Evolutionary conservation across 345 rosid genomes (phyloP).

Genomic region (Garcia nutans): DNA sequence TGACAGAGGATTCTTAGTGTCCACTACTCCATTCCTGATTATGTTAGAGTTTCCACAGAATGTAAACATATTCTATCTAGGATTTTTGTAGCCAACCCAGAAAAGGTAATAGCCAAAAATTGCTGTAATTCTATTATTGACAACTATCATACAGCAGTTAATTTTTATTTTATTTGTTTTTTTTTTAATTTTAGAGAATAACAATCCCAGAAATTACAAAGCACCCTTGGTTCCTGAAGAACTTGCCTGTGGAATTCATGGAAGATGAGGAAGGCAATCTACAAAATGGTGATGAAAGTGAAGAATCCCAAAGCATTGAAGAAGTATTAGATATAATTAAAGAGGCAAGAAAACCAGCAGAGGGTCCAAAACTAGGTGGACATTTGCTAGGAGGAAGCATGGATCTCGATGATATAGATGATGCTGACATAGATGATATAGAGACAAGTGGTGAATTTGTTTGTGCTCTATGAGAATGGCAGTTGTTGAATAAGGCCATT

Average conservation of each 20-base stretch:
- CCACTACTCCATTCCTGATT: slow-evolving; percentile 84
- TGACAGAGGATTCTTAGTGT: slow-evolving; percentile 86
- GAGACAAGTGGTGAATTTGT: slow-evolving; percentile 84
- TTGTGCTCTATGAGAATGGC: slow-evolving; percentile 47
- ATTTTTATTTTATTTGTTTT: no score
- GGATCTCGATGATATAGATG: slow-evolving; percentile 62
- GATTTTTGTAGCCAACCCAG: slow-evolving; percentile 79
- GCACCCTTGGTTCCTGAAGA: slow-evolving; percentile 30
- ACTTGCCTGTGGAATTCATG: slow-evolving; percentile 15
- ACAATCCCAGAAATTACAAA: slow-evolving; percentile 26
- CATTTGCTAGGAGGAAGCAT: slow-evolving; percentile 39
- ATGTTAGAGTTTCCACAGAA: slow-evolving; percentile 71
- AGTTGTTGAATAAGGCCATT: background rate
- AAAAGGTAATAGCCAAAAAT: slow-evolving; percentile 44
- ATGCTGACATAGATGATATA: slow-evolving; percentile 38
- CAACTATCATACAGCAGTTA: no score
- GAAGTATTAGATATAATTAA: slow-evolving; percentile 16
- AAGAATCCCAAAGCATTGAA: slow-evolving; percentile 24
- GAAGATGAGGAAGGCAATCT: slow-evolving; percentile 7
- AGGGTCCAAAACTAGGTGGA: slow-evolving; percentile 11
- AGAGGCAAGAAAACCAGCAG: slow-evolving; percentile 21
- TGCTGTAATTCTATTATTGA: background rate
- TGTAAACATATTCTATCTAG: slow-evolving; percentile 78
- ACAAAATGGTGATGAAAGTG: background rate
- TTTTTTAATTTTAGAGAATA: slow-evolving; percentile 21